Percentiles rank a stretch among this genome's conserved stretches.
Evolutionary conservation across 352 stramenopile genomes (phyloP).

Genomic region (Phytophthora colocasiae): DNA sequence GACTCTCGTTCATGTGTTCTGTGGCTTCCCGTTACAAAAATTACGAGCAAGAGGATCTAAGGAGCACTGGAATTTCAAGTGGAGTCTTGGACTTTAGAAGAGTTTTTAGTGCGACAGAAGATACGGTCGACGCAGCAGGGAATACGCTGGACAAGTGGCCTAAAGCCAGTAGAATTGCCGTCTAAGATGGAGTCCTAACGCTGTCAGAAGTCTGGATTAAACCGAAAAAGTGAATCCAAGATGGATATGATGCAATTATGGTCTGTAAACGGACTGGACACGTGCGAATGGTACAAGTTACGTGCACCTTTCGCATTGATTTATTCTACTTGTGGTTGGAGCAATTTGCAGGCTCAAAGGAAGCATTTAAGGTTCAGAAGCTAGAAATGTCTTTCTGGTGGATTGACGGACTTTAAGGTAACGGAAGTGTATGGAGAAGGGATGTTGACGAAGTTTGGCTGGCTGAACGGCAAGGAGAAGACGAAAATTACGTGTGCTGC

Average conservation of each 20-base stretch:
- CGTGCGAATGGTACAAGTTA: slow-evolving; percentile 21
- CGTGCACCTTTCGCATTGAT: slow-evolving; percentile 15
- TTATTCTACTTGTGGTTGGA: slow-evolving; percentile 13
- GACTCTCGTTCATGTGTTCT: no score
- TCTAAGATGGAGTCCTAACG: slow-evolving; percentile 8
- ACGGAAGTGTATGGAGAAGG: slow-evolving; percentile 2
- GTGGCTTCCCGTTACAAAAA: no score
- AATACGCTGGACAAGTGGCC: slow-evolving; percentile 1
- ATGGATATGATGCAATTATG: slow-evolving; percentile 28
- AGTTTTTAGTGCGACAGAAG: no score
- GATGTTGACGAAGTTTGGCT: slow-evolving; percentile 5
- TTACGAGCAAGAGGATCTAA: no score
- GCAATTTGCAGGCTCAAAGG: background rate
- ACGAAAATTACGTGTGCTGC: background rate
- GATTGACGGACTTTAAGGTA: slow-evolving; percentile 1
- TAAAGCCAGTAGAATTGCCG: slow-evolving; percentile 6
- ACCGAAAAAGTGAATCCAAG: slow-evolving; percentile 18
- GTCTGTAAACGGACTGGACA: slow-evolving; percentile 10
- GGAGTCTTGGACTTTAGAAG: no score
- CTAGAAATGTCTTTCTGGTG: slow-evolving; percentile 19
- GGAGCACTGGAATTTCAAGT: no score
- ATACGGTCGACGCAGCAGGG: slow-evolving; percentile 7
- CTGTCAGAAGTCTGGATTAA: slow-evolving; percentile 23
- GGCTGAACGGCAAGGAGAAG: slow-evolving; percentile 11
- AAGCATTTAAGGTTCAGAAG: slow-evolving; percentile 14